Evolutionary conservation across 768 basidiomycete species (phyloP).

Genomic region (Tephrocybe sp.): DNA sequence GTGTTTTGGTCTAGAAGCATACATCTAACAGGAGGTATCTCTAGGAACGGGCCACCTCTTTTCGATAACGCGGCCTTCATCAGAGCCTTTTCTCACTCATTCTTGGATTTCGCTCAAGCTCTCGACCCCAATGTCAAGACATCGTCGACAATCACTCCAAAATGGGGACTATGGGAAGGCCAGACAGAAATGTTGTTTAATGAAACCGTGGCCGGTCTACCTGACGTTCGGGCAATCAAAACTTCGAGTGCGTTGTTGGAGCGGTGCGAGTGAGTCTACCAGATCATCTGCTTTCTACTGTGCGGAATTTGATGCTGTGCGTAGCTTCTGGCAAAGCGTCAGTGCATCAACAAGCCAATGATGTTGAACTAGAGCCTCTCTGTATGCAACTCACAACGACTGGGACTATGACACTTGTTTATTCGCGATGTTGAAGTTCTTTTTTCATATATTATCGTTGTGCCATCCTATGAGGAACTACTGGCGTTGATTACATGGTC

Average conservation of each 20-base stretch:
- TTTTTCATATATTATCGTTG: too few species aligned
- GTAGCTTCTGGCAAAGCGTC: slow-evolving; percentile 32
- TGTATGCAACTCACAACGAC: too few species aligned
- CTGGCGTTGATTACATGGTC: too few species aligned
- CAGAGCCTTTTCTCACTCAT: slow-evolving; percentile 36
- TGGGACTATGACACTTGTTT: too few species aligned
- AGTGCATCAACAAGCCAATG: slow-evolving; percentile 24
- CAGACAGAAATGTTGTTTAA: slow-evolving; percentile 50
- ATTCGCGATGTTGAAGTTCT: too few species aligned
- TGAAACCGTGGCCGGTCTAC: slow-evolving; percentile 27
- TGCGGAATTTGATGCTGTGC: background rate
- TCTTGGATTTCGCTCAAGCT: slow-evolving; percentile 34
- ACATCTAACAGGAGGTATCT: too few species aligned
- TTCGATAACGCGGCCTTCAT: slow-evolving; percentile 36
- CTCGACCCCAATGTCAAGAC: slow-evolving; percentile 31
- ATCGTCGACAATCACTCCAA: slow-evolving; percentile 35
- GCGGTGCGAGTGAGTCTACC: slow-evolving; percentile 32
- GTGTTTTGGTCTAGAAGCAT: too few species aligned
- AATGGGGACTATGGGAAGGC: slow-evolving; percentile 30
- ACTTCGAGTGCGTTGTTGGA: slow-evolving; percentile 31
- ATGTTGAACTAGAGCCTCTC: background rate
- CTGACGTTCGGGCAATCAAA: slow-evolving; percentile 29
- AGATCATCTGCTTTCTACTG: background rate
- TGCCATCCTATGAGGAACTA: too few species aligned
- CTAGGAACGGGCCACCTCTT: slow-evolving; percentile 18